Conservation (phyloP, 2,329 filamentous ascomycete genomes). For the Phialophora chinensis region DNA sequence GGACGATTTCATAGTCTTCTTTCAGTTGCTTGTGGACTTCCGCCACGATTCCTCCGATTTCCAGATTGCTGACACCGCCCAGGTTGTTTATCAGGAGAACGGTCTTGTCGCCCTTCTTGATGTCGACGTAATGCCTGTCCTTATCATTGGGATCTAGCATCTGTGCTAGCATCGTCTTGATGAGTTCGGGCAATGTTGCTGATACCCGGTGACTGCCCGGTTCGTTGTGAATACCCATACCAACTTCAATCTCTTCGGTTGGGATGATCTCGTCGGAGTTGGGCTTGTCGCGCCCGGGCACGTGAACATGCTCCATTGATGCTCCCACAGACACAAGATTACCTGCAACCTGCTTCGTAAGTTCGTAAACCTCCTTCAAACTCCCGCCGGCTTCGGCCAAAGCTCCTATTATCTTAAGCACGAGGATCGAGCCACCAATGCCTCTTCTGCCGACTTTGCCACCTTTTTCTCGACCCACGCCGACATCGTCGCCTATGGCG, state of each 20-base stretch:
- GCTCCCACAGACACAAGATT: constrained; percentile 87
- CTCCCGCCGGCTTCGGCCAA: constrained; percentile 72
- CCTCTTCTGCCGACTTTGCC: constrained; percentile 93
- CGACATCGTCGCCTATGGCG: constrained; percentile 89
- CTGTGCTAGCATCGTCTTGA: constrained; percentile 69
- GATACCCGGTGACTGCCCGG: constrained; percentile 60
- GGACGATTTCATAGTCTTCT: constrained; percentile 64
- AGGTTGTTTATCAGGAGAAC: constrained; percentile 73
- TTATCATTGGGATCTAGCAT: constrained; percentile 66
- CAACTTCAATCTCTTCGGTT: constrained; percentile 67
- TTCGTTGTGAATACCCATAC: constrained; percentile 67
- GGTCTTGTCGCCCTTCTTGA: constrained; percentile 63
- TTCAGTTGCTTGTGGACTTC: constrained; percentile 68
- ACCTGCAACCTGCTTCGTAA: constrained; percentile 72
- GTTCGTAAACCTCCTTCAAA: constrained; percentile 72
- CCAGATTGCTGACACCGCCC: constrained; percentile 70
- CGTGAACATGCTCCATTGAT: constrained; percentile 88
- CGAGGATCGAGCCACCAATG: constrained; percentile 87
- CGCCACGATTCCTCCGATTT: constrained; percentile 70
- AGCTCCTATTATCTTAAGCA: constrained; percentile 89
- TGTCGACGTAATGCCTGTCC: constrained; percentile 67
- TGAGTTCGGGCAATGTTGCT: constrained; percentile 56
- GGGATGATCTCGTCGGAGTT: constrained; percentile 58
- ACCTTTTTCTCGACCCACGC: constrained; percentile 78
- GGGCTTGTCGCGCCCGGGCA: constrained; percentile 72